Evolutionary conservation across 108 stramenopile genomes (phyloP).

Genomic region (Asterionellopsis glacialis): DNA sequence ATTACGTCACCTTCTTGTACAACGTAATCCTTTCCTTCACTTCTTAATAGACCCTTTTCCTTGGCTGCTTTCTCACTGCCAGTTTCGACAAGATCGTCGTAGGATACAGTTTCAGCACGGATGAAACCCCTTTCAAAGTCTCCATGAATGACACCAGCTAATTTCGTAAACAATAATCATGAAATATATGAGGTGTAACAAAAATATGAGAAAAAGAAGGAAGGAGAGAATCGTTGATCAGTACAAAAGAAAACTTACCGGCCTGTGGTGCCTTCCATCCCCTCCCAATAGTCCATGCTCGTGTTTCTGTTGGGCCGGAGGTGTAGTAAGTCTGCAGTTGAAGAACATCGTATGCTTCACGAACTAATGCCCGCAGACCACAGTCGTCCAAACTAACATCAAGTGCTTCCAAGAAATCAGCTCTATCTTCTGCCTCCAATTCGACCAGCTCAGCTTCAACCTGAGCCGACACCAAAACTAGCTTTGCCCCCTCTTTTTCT

Average conservation of each 20-base stretch:
- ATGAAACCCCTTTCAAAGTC: conserved; percentile 99
- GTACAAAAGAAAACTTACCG: no score
- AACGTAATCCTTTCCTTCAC: conserved; percentile 98
- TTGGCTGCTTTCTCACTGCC: conserved; percentile 92
- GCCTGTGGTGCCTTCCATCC: conserved; percentile 96
- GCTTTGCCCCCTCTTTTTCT: conserved; percentile 75
- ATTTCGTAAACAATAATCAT: no score
- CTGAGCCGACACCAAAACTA: conserved; percentile 95
- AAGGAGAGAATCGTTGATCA: no score
- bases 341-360: conserved; percentile 86
- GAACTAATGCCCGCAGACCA: conserved; percentile 87
- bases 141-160: conserved; percentile 96
- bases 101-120: conserved; percentile 94
- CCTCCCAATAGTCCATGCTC: conserved; percentile 95
- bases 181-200: no score
- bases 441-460: conserved; percentile 95
- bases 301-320: conserved; percentile 90
- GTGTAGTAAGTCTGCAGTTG: conserved; percentile 96
- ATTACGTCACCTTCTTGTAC: conserved; percentile 98
- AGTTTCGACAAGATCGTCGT: conserved; percentile 83
- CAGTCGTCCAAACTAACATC: conserved; percentile 82
- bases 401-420: conserved; percentile 87
- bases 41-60: conserved; percentile 82
- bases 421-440: conserved; percentile 67
- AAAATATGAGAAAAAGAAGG: no score